Evolutionary conservation across 352 stramenopile genomes (phyloP).

Genomic region (Phytopythium sindhum): DNA sequence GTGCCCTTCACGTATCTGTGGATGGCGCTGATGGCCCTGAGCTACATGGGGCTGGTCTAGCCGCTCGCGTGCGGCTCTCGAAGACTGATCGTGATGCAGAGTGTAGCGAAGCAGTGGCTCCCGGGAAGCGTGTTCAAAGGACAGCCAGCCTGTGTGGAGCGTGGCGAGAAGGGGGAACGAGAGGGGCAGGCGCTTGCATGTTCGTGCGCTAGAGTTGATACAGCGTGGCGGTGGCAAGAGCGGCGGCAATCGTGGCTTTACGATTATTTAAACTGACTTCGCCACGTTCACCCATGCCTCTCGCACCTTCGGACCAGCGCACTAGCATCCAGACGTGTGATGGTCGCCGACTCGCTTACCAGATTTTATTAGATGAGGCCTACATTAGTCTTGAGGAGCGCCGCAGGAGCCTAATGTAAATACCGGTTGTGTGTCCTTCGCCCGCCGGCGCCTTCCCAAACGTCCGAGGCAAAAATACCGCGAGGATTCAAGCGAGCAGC

Average conservation of each 20-base stretch:
- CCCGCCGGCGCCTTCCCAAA: background rate
- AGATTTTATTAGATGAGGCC: constrained; percentile 1
- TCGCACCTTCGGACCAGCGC: background rate
- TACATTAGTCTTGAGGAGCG: background rate
- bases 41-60: constrained; percentile 69
- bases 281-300: background rate
- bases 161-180: background rate
- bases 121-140: background rate
- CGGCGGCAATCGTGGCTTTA: constrained; percentile 1
- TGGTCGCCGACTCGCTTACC: background rate
- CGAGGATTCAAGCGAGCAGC: background rate
- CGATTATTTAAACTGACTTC: constrained; percentile 7
- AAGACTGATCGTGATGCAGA: background rate
- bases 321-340: background rate
- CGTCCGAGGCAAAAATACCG: background rate
- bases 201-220: background rate
- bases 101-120: background rate
- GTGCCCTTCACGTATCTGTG: constrained; percentile 77
- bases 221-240: background rate
- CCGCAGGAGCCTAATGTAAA: background rate
- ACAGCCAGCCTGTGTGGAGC: background rate
- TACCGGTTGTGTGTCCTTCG: background rate
- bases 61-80: background rate
- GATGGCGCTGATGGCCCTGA: constrained; percentile 74
- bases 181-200: background rate